A percentile compares a stretch with the other conserved stretches of the same genome.
Evolutionary conservation across 306 rosid species (phyloP).

Genomic region (Oemleria cerasiformis): DNA sequence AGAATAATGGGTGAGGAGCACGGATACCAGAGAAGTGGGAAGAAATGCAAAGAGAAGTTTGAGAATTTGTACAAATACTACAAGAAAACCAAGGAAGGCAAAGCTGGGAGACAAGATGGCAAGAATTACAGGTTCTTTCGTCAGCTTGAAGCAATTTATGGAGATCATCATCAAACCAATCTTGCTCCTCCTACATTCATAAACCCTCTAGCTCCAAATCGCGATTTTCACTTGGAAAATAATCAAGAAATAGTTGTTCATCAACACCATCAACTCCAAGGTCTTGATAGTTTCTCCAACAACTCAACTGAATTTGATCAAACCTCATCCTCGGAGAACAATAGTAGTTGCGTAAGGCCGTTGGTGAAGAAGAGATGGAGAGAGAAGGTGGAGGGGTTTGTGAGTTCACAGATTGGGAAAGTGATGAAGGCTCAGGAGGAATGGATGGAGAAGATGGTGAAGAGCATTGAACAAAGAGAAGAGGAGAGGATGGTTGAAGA

Average conservation of each 20-base stretch:
- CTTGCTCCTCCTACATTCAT: no score
- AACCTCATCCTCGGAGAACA: slow-evolving; percentile 60
- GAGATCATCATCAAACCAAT: slow-evolving; percentile 22
- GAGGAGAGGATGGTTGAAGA: slow-evolving; percentile 47
- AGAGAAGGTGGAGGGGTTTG: slow-evolving; percentile 50
- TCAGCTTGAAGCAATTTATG: slow-evolving; percentile 78
- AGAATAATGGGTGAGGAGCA: slow-evolving; percentile 78
- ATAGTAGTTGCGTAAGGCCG: background rate
- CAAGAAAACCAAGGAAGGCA: slow-evolving; percentile 85
- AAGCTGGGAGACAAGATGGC: slow-evolving; percentile 76
- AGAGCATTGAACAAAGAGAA: slow-evolving; percentile 51
- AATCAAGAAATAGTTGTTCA: background rate
- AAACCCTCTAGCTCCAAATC: slow-evolving; percentile 4
- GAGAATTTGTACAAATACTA: slow-evolving; percentile 86
- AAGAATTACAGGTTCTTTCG: slow-evolving; percentile 81
- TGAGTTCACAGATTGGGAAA: slow-evolving; percentile 57
- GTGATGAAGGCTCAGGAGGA: slow-evolving; percentile 63
- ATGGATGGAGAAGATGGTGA: slow-evolving; percentile 65
- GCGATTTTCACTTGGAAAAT: slow-evolving; percentile 19
- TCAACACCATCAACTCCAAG: background rate
- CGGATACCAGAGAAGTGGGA: slow-evolving; percentile 78
- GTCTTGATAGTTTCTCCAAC: slow-evolving; percentile 45
- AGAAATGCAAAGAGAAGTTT: slow-evolving; percentile 85
- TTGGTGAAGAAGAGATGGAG: slow-evolving; percentile 41
- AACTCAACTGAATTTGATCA: slow-evolving; percentile 54